phyloP scores from a whole-genome alignment of 1,284 basidiomycete genomes.

The Austropuccinia psidii region DNA sequence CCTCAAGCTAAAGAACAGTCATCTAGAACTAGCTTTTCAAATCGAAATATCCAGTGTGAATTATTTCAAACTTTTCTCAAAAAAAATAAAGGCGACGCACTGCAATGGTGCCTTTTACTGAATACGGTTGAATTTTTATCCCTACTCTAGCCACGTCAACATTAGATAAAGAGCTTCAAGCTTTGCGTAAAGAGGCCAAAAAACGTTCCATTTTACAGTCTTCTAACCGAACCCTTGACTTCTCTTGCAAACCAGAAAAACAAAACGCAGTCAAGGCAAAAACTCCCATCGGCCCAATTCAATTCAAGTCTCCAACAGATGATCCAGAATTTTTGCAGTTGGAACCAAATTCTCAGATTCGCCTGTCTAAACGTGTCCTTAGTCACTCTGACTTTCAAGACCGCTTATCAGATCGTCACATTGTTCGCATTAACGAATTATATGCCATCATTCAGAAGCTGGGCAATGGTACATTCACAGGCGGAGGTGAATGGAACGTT shows the following conservation, averaged over 20 bases:
- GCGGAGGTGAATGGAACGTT: conserved; percentile 66
- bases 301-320: conserved; percentile 57
- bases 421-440: conserved; percentile 72
- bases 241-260: neutral
- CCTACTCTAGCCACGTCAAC: neutral
- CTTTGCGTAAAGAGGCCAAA: conserved; percentile 11
- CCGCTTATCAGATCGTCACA: conserved; percentile 74
- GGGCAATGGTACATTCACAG: conserved; percentile 55
- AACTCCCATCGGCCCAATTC: conserved; percentile 64
- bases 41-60: too few relatives aligned
- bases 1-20: too few relatives aligned
- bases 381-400: conserved; percentile 70
- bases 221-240: neutral
- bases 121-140: too few relatives aligned
- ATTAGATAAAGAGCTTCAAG: neutral
- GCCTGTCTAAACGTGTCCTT: conserved; percentile 66
- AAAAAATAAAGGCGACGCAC: too few relatives aligned
- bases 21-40: too few relatives aligned
- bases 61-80: too few relatives aligned
- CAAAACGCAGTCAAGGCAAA: conserved; percentile 60
- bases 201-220: neutral
- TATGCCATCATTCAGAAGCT: conserved; percentile 74
- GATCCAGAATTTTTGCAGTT: conserved; percentile 66
- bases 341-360: conserved; percentile 81
- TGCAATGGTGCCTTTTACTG: too few relatives aligned